A percentile compares a stretch with the other conserved stretches of the same genome.
These are phyloP conservation scores for Pseudoperonospora humuli DNA, from an alignment of 352 stramenopile genomes.

Conservation along the genomic window DNA sequence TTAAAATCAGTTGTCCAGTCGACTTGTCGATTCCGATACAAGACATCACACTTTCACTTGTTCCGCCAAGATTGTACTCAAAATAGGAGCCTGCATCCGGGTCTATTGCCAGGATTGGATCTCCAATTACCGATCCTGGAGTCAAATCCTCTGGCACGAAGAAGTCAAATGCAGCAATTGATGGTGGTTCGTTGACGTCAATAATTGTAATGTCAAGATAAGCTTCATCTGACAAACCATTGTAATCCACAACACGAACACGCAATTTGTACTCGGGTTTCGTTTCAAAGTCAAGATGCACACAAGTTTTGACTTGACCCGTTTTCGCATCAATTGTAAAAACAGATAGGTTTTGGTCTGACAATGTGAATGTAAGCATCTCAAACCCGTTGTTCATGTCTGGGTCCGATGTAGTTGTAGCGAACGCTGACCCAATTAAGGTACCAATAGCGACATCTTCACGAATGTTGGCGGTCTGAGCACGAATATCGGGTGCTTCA, in stretches of 20 bases:
- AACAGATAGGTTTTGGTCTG: neutral
- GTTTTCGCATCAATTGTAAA: conserved; percentile 17
- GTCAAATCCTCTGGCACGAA: conserved; percentile 11
- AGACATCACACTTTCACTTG: conserved; percentile 1
- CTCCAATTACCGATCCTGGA: conserved; percentile 12
- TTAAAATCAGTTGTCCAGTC: conserved; percentile 14
- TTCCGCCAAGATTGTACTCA: conserved; percentile 9
- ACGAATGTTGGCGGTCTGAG: conserved; percentile 7
- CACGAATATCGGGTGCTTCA: conserved; percentile 10
- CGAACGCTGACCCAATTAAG: conserved; percentile 6
- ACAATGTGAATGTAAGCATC: conserved; percentile 5
- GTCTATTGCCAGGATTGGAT: conserved; percentile 11
- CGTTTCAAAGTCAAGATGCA: conserved; percentile 12
- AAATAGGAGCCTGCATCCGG: conserved; percentile 5
- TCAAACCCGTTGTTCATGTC: conserved; percentile 15
- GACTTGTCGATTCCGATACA: conserved; percentile 13
- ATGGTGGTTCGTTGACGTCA: conserved; percentile 21
- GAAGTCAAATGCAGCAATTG: conserved; percentile 9
- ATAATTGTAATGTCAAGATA: conserved; percentile 10
- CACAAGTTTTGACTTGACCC: conserved; percentile 8
- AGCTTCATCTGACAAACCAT: conserved; percentile 6
- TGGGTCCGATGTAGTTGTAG: conserved; percentile 6
- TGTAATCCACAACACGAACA: conserved; percentile 11
- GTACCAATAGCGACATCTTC: conserved; percentile 12
- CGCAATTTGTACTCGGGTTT: conserved; percentile 4